Evolutionary conservation across 352 stramenopile genomes (phyloP).

Genomic region (Globisporangium cystogenes): DNA sequence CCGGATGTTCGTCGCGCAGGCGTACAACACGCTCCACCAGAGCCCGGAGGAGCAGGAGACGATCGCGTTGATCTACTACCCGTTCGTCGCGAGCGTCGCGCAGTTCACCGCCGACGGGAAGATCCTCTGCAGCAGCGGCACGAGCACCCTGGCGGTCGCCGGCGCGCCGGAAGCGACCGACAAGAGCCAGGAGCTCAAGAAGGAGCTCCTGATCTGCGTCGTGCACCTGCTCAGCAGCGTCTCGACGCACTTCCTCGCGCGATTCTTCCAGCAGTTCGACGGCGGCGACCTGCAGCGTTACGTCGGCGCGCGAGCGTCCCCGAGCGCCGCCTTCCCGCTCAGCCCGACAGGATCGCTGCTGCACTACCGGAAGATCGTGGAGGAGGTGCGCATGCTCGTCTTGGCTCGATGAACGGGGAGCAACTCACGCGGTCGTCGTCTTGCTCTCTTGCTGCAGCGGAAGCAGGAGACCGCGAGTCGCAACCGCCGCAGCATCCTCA

Average conservation of each 20-base stretch:
- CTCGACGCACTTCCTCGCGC: constrained; percentile 28
- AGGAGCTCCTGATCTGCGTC: constrained; percentile 60
- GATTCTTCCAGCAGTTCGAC: constrained; percentile 34
- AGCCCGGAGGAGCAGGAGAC: constrained; percentile 38
- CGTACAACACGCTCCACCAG: constrained; percentile 44
- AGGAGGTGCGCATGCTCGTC: constrained; percentile 35
- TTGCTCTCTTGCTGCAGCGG: constrained; percentile 7
- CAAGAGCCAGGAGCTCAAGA: constrained; percentile 30
- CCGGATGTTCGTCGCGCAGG: constrained; percentile 58
- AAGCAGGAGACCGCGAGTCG: constrained; percentile 2
- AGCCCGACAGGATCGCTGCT: constrained; percentile 34
- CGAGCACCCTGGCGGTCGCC: background rate
- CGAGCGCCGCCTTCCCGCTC: constrained; percentile 13
- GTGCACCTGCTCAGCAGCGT: constrained; percentile 58
- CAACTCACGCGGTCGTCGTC: too few relatives aligned
- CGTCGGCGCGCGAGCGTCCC: background rate
- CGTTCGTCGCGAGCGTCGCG: constrained; percentile 35
- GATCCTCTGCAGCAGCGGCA: constrained; percentile 20
- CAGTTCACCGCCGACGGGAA: constrained; percentile 47
- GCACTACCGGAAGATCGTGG: constrained; percentile 42
- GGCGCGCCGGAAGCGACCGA: constrained; percentile 1
- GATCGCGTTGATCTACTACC: constrained; percentile 59
- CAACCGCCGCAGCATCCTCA: constrained; percentile 7
- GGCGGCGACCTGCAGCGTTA: background rate
- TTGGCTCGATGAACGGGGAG: too few relatives aligned